Evolutionary conservation across 2,329 filamentous ascomycete species (phyloP), one percentile per base, ranked within the genome.

Genomic region (Aspergillus floridensis): DNA sequence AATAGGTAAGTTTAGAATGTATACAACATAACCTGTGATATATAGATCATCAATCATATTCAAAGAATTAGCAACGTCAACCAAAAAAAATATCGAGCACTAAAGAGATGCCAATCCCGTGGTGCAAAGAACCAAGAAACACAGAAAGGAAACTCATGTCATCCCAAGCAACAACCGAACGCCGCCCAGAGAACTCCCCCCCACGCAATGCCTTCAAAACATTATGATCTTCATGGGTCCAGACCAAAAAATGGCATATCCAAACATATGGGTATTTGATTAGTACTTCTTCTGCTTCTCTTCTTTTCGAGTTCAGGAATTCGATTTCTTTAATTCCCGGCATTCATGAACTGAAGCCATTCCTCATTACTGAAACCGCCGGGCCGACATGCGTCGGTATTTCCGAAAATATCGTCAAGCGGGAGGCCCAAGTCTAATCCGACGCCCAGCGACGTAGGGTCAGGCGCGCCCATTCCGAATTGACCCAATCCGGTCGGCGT

Each of bases 361-460:
- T 77, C 74, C 35, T 76, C 74, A 58, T 70, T 74, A 53, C 66
- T 54, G 41, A 66, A 62, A 31, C 62, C 66, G 31, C 66, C 66
- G 24, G 67, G 64, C 53, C 68, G 67, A 62, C 59, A 68, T 11
- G 60, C 56, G 14, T 68, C 69, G 24, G 67, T 66, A 59, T 70
- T 78, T 29, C 76, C 77, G 41, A 78, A 76, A n/a, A 79, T 64
- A 57, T 79, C 76, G 49, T 78, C 76, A 56, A 76, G 68, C 11
- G 72, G 70, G 16, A 76, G 69, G 2, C 73, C 71, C 44, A 76
- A 56, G 51, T 75, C 74, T 58, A 73, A 64, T 19, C 71, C 69
- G 63, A 72, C 69, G 12, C 70, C 73, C 60, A 74, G 63, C 2
- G 63, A 48, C 22, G 57, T 65, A 49, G 63, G 67, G 48, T 74